Conservation (phyloP, 805 yeast genomes). For the Candida andamanensis region DNA sequence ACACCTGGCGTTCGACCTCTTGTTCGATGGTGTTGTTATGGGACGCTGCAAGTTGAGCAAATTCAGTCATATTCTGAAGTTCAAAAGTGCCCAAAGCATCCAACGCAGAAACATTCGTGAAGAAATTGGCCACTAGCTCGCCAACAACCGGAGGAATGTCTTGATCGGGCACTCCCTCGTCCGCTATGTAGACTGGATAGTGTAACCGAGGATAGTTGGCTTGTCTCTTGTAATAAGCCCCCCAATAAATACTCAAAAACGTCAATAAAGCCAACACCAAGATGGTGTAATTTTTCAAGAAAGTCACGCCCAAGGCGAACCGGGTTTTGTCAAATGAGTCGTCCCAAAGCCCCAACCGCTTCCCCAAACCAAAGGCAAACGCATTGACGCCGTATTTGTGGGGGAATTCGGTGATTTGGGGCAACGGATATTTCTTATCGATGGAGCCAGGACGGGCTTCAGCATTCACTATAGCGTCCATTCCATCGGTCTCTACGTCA, state of each 20-base stretch:
- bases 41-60: constrained; percentile 14
- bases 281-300: constrained; percentile 4
- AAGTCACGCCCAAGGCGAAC: not conserved
- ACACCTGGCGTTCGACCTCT: constrained; percentile 24
- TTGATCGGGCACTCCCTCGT: constrained; percentile 16
- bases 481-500: too few species aligned
- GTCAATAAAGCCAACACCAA: constrained; percentile 18
- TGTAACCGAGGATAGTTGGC: constrained; percentile 17
- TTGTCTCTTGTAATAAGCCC: constrained; percentile 20
- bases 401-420: too few species aligned
- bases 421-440: too few species aligned
- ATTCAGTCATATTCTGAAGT: constrained; percentile 15
- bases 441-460: too few species aligned
- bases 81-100: constrained; percentile 20
- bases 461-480: too few species aligned
- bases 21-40: constrained; percentile 20
- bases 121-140: constrained; percentile 17
- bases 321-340: not conserved
- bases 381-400: not conserved
- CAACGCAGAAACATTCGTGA: constrained; percentile 16
- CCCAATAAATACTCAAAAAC: constrained; percentile 30
- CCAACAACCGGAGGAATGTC: too few species aligned
- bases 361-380: not conserved
- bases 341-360: not conserved
- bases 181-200: constrained; percentile 24